Evolutionary conservation across 805 yeast species (phyloP).

Genomic region (Suhomyces sp.): DNA sequence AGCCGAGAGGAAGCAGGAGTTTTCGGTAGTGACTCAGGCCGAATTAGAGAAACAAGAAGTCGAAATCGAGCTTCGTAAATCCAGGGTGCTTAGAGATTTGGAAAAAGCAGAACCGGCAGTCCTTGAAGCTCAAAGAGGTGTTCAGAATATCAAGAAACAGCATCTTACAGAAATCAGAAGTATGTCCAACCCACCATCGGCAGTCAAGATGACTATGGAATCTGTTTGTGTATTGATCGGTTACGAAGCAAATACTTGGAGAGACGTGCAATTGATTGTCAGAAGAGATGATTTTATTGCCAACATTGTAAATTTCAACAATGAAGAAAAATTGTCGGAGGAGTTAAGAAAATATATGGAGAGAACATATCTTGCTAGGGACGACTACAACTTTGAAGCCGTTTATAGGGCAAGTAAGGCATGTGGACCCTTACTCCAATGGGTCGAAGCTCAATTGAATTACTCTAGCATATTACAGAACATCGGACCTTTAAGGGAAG

Average conservation of each 20-base stretch:
- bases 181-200: slow-evolving; percentile 86
- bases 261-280: slow-evolving; percentile 76
- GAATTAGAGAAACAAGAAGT: slow-evolving; percentile 66
- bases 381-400: slow-evolving; percentile 65
- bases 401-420: slow-evolving; percentile 92
- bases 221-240: slow-evolving; percentile 86
- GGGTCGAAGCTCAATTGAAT: slow-evolving; percentile 90
- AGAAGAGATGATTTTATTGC: slow-evolving; percentile 85
- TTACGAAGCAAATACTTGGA: slow-evolving; percentile 64
- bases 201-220: slow-evolving; percentile 81
- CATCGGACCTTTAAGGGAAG: slow-evolving; percentile 70
- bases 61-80: slow-evolving; percentile 53
- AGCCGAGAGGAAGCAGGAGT: slow-evolving; percentile 86
- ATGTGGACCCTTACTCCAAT: slow-evolving; percentile 84
- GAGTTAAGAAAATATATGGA: slow-evolving; percentile 59
- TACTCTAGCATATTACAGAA: slow-evolving; percentile 67
- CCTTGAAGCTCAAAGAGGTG: slow-evolving; percentile 80
- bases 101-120: slow-evolving; percentile 81
- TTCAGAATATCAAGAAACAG: slow-evolving; percentile 88
- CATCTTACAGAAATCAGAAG: slow-evolving; percentile 87
- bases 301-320: slow-evolving; percentile 72
- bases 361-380: slow-evolving; percentile 53
- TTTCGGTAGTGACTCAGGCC: slow-evolving; percentile 71
- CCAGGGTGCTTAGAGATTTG: slow-evolving; percentile 59
- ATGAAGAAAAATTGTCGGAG: slow-evolving; percentile 53